These are phyloP conservation scores for Fusarium falciforme DNA, from an alignment of 2,329 filamentous ascomycete species.

Conservation along the genomic window DNA sequence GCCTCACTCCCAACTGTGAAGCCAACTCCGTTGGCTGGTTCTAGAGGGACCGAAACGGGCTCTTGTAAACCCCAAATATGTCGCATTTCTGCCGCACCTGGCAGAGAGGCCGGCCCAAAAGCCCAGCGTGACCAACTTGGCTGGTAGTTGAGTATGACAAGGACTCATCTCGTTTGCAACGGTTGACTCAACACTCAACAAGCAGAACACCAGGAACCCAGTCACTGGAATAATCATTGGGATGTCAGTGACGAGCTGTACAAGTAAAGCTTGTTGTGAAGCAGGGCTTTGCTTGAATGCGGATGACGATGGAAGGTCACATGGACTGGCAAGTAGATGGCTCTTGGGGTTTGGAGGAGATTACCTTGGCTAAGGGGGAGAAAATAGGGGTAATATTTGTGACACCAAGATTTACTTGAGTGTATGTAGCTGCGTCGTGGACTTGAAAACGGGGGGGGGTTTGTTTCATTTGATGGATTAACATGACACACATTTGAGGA, in stretches of 20 bases:
- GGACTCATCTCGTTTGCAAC: background rate
- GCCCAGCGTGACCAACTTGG: background rate
- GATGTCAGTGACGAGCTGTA: too few species aligned
- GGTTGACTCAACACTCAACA: background rate
- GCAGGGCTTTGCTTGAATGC: background rate
- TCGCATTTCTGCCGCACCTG: background rate
- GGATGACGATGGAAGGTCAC: background rate
- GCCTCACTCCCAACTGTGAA: background rate
- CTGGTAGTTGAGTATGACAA: background rate
- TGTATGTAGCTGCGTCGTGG: background rate
- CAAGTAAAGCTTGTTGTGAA: background rate
- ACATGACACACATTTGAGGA: too few species aligned
- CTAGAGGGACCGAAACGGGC: background rate
- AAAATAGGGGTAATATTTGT: background rate
- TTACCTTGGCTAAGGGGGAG: accelerated
- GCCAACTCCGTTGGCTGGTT: background rate
- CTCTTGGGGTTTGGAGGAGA: background rate
- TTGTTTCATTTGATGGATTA: too few species aligned
- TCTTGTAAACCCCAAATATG: background rate
- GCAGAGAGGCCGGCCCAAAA: background rate
- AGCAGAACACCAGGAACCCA: background rate
- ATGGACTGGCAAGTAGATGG: background rate
- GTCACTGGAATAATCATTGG: background rate
- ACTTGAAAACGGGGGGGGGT: background rate
- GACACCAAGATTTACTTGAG: background rate